Base-by-base conservation (phyloP, 306 rosid genomes). In the Ormosia emarginata region DNA sequence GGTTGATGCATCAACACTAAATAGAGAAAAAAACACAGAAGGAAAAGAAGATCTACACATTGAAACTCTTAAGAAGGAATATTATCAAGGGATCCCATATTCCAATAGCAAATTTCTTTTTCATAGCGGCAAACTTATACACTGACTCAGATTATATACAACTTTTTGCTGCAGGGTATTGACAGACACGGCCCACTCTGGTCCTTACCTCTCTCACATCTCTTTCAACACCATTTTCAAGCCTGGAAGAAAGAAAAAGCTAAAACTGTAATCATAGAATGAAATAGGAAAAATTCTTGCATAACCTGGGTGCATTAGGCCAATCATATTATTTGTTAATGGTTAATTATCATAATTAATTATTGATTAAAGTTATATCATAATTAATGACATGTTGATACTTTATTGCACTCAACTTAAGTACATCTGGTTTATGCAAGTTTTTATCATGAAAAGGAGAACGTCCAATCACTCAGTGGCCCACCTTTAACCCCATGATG, bases 221-320 rank as follows among this genome's bases (percentile, higher is more conserved):
- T 75, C 77, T 83, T 79, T 79, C 77, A 69, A 33, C 67, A 76
- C 87, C 85, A 36, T 72, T 86, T 81, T 78, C 88, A 76, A 78
- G 88, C 88, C 85, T 85, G 89, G 87, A 81, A 78, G 49, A 57
- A 30, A 65, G 67, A 43, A 70, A 83, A 87, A 76, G 85, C 73
- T 53, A 77, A 40, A 72, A 74, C 74, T 69, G 85, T 24, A 24
- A 24, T 24, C 1, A 24, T 24, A 24, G 24, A 24, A 24, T 24
- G 24, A 24, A 24, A 24, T 24, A 24, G 24, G 24, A 24, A 24
- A 24, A 24, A 24, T 24, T 24, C 24, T 24, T 24, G 24, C 1
- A 24, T 24, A 24, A 24, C 24, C 24, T 24, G 24, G 24, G 24
- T 24, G 24, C 24, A 24, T 1, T 24, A 24, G 24, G 24, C 24